Percentiles rank a stretch among this genome's conserved stretches.
Conservation (phyloP, 371 early-diverging fungal species). For the Parasitella parasitica region DNA sequence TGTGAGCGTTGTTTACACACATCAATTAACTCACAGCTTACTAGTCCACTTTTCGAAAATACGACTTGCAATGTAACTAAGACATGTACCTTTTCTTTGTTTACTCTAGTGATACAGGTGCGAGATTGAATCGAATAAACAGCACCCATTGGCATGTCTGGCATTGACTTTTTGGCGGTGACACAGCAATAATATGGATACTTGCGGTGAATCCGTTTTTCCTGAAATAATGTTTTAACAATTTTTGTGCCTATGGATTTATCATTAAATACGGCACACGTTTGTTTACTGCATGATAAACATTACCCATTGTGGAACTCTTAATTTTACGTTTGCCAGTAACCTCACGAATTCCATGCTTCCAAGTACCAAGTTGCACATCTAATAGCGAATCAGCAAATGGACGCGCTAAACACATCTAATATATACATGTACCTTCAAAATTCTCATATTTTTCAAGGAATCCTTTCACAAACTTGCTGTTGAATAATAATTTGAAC, state of each 20-base stretch:
- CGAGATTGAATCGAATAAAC: slow-evolving; percentile 70
- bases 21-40: slow-evolving; percentile 50
- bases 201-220: slow-evolving; percentile 51
- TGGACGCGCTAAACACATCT: too few relatives aligned
- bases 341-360: slow-evolving; percentile 17
- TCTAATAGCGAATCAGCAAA: too few relatives aligned
- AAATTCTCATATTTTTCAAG: slow-evolving; percentile 32
- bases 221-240: slow-evolving; percentile 57
- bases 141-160: slow-evolving; percentile 78
- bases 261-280: too few relatives aligned
- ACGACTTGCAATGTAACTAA: slow-evolving; percentile 62
- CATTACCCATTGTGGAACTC: slow-evolving; percentile 19
- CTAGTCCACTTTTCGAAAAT: slow-evolving; percentile 64
- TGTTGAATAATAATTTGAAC: slow-evolving; percentile 40
- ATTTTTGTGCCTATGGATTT: slow-evolving; percentile 67
- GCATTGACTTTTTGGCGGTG: slow-evolving; percentile 60
- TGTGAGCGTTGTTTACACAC: too few relatives aligned
- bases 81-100: slow-evolving; percentile 51
- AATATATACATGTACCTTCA: slow-evolving; percentile 18
- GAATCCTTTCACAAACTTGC: slow-evolving; percentile 27
- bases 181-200: slow-evolving; percentile 58
- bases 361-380: slow-evolving; percentile 32
- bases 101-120: slow-evolving; percentile 77
- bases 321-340: slow-evolving; percentile 24
- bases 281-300: neutral